phyloP scores from a whole-genome alignment of 495 filamentous ascomycete species.

The Cryomyces minteri region DNA sequence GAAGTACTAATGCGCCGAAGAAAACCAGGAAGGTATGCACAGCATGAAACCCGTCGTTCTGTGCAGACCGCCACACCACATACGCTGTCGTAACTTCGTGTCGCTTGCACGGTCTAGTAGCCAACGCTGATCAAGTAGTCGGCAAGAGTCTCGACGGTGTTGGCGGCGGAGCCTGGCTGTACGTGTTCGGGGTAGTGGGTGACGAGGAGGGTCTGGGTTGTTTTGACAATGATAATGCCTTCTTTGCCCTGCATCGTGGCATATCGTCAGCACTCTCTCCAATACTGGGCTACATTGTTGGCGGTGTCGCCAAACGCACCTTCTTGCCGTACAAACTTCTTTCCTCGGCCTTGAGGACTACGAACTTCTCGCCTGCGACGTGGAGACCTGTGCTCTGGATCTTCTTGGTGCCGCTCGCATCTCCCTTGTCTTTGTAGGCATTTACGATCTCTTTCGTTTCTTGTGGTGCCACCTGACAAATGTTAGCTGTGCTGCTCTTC shows the following conservation, averaged over 20 bases:
- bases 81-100: too few species aligned
- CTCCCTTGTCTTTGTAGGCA: constrained; percentile 26
- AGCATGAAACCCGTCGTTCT: too few species aligned
- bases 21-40: too few species aligned
- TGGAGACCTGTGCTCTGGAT: constrained; percentile 44
- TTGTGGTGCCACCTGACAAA: constrained; percentile 29
- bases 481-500: too few species aligned
- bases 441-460: constrained; percentile 42
- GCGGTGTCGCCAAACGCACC: constrained; percentile 28
- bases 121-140: constrained; percentile 55
- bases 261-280: background rate
- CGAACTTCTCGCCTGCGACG: constrained; percentile 51
- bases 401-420: constrained; percentile 20
- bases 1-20: too few species aligned
- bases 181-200: constrained; percentile 60
- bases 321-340: constrained; percentile 70
- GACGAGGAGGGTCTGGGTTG: constrained; percentile 68
- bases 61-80: too few species aligned
- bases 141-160: constrained; percentile 45
- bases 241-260: constrained; percentile 45
- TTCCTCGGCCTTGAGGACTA: constrained; percentile 54
- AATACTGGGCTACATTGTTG: background rate
- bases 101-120: constrained; percentile 31
- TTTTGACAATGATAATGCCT: constrained; percentile 65
- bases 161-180: constrained; percentile 45